Evolutionary conservation across 176 grass and related monocot species (phyloP).

Genomic region (Phoenix roebelenii): DNA sequence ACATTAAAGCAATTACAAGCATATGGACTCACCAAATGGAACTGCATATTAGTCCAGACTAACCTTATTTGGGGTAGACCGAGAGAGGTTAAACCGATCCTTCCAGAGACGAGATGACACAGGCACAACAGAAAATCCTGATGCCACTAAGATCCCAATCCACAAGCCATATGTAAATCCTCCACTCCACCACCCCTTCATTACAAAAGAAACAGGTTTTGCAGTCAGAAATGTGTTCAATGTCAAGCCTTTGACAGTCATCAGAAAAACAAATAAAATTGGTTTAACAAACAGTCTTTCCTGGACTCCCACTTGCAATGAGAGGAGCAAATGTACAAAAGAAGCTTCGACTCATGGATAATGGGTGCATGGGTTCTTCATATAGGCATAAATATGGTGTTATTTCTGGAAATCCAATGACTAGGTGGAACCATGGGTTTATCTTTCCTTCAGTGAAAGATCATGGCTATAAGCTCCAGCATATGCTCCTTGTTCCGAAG

Average conservation of each 20-base stretch:
- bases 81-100: constrained; percentile 53
- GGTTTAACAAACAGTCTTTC: neutral
- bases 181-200: constrained; percentile 81
- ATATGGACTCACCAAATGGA: too few relatives aligned
- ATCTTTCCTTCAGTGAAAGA: too few relatives aligned
- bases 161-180: constrained; percentile 95
- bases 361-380: too few relatives aligned
- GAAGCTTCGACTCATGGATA: too few relatives aligned
- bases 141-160: constrained; percentile 83
- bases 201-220: constrained; percentile 6
- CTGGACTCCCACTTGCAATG: too few relatives aligned
- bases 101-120: constrained; percentile 71
- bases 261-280: neutral
- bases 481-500: too few relatives aligned
- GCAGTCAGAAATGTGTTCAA: neutral
- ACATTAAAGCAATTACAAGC: too few relatives aligned
- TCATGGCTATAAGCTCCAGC: too few relatives aligned
- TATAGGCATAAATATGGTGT: too few relatives aligned
- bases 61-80: constrained; percentile 54
- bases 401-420: too few relatives aligned
- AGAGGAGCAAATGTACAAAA: too few relatives aligned
- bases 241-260: neutral
- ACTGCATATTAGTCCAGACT: neutral
- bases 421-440: too few relatives aligned
- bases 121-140: constrained; percentile 73